Evolutionary conservation across 805 yeast species (phyloP).

Genomic region (Spathaspora sp.): DNA sequence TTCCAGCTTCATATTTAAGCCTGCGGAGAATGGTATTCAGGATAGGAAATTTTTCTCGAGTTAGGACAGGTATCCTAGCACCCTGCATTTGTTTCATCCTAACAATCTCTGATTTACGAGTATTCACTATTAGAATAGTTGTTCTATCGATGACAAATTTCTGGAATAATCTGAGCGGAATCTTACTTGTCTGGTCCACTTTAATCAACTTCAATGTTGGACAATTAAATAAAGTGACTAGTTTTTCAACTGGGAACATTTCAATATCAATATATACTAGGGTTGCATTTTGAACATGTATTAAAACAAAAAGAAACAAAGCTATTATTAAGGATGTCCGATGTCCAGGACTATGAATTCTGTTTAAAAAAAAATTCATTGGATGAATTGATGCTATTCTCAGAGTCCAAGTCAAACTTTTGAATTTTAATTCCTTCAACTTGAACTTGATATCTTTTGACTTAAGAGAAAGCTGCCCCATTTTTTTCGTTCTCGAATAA

Average conservation of each 20-base stretch:
- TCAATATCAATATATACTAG: slow-evolving; percentile 3
- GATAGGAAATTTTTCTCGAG: background rate
- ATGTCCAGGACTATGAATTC: background rate
- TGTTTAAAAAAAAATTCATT: background rate
- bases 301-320: background rate
- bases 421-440: background rate
- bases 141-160: background rate
- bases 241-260: slow-evolving; percentile 2
- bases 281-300: background rate
- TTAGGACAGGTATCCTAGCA: background rate
- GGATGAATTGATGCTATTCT: background rate
- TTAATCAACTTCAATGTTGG: slow-evolving; percentile 16
- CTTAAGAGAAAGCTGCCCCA: background rate
- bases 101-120: background rate
- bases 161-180: background rate
- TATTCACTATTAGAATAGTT: background rate
- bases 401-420: background rate
- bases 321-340: background rate
- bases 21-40: background rate
- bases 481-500: background rate
- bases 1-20: background rate
- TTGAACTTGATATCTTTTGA: background rate
- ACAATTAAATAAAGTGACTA: slow-evolving; percentile 5
- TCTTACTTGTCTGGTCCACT: slow-evolving; percentile 16
- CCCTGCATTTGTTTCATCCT: background rate